Base-by-base conservation (phyloP, 768 basidiomycete genomes). In the Tulasnella sp. region DNA sequence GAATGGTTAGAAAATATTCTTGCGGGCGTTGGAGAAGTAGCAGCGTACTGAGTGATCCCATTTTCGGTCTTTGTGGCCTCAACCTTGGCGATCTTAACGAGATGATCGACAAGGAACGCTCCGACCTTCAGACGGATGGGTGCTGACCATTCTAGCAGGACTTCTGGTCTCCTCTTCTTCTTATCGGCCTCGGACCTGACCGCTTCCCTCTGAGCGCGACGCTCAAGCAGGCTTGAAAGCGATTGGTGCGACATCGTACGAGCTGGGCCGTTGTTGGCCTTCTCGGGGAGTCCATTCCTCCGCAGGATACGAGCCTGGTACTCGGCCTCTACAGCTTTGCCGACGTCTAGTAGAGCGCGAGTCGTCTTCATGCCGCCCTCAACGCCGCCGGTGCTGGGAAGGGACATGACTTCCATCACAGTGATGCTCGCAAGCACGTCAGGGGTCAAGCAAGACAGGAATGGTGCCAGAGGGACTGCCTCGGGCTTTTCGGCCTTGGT, bases 291-390 rank as follows among this genome's bases (percentile, higher is more conserved):
- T 16, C 70, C 32, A 44, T 74, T 71, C 39, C 72, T 46, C 70
- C 71, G 71, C 76, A 86, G 82, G 82, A 94, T 90, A 82, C 93
- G 88, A 3, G 93, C 90, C 83, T 96, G 93, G 86, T 96, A 93
- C 86, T 99, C 96, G 73, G 90, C 88, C 85, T 99, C 97, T 46
- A 98, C 89, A 0, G 92, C 93, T 78, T 88, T 90, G 0, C 96
- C 97, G 29, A 98, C 88, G 0, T 88, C 84, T 29, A 98, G 85
- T 79, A 98, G 86, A 0, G 93, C 94, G 0, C 94, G 88, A 0
- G 95, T 88, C 0, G 94, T 92, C 84, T 98, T 97, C 91, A 97
- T 94, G 5, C 96, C 96, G 55, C 91, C 89, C 0, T 86, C 81
- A n/a, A 95, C 87, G 16, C 93, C 93, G 7, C 93, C 92, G 0